Conservation (phyloP, 2,329 filamentous ascomycete genomes). For the Aspergillus clavatus region DNA sequence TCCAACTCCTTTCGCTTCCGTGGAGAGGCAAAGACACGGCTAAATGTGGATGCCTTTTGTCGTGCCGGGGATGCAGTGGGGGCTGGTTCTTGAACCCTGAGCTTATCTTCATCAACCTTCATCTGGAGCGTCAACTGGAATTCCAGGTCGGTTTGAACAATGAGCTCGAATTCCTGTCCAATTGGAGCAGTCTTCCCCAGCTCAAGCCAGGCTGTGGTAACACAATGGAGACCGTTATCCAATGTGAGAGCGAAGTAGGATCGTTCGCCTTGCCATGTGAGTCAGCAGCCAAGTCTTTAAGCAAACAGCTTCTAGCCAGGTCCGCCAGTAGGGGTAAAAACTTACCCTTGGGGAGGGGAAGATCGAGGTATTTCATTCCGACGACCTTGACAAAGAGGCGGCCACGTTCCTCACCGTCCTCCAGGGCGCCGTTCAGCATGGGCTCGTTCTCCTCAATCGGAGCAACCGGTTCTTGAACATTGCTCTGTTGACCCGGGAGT, state of each 20-base stretch:
- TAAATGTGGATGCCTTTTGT: conserved; percentile 81
- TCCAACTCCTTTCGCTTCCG: conserved; percentile 97
- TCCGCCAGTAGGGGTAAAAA: conserved; percentile 5
- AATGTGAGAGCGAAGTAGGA: conserved; percentile 93
- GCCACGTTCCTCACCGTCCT: conserved; percentile 81
- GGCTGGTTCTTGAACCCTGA: conserved; percentile 43
- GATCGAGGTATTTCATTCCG: conserved; percentile 89
- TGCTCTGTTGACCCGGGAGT: conserved; percentile 81
- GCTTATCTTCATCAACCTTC: conserved; percentile 77
- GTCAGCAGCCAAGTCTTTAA: conserved; percentile 22
- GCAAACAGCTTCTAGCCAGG: not conserved
- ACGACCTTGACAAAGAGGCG: conserved; percentile 98
- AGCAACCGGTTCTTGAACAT: conserved; percentile 58
- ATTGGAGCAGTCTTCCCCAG: conserved; percentile 88
- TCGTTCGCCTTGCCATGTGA: conserved; percentile 61
- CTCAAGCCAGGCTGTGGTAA: conserved; percentile 93
- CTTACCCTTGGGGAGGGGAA: conserved; percentile 86
- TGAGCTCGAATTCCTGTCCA: conserved; percentile 95
- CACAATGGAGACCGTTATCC: conserved; percentile 97
- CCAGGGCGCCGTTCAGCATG: conserved; percentile 54
- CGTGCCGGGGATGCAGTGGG: conserved; percentile 55
- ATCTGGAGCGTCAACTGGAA: conserved; percentile 97
- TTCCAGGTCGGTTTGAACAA: conserved; percentile 95
- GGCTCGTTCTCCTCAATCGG: conserved; percentile 66
- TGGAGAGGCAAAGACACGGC: conserved; percentile 85